These are phyloP conservation scores for Arthonia radiata DNA, from an alignment of 495 filamentous ascomycete species.

Conservation along the genomic window DNA sequence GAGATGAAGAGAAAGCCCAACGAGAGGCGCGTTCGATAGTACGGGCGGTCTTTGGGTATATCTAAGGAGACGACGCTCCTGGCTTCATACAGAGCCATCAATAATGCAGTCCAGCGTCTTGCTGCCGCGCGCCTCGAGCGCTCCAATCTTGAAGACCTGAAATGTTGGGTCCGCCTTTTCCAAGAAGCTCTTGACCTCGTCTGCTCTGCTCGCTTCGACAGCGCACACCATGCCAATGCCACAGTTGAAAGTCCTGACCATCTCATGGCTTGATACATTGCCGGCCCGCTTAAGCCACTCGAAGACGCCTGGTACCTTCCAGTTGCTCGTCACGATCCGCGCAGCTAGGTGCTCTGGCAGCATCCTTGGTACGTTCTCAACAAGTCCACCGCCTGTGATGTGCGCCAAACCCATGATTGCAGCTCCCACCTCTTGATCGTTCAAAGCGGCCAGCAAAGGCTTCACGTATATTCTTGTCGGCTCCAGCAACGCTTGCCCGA, in stretches of 20 bases:
- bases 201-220: slow-evolving; percentile 30
- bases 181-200: slow-evolving; percentile 27
- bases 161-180: slow-evolving; percentile 33
- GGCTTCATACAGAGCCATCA: no score
- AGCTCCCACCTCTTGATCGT: slow-evolving; percentile 4
- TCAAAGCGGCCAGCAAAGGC: slow-evolving; percentile 27
- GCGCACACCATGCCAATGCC: slow-evolving; percentile 83
- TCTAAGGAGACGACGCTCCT: no score
- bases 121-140: no score
- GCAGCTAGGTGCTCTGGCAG: slow-evolving; percentile 51
- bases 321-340: slow-evolving; percentile 45
- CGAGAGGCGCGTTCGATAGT: slow-evolving; percentile 34
- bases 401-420: slow-evolving; percentile 73
- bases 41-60: no score
- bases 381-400: slow-evolving; percentile 81
- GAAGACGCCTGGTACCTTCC: slow-evolving; percentile 53
- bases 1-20: slow-evolving; percentile 61
- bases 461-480: slow-evolving; percentile 68
- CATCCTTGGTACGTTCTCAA: slow-evolving; percentile 86
- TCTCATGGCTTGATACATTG: slow-evolving; percentile 46
- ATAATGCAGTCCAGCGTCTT: no score
- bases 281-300: slow-evolving; percentile 60
- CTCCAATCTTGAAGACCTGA: no score
- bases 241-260: slow-evolving; percentile 80
- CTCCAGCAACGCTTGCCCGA: slow-evolving; percentile 53